Evolutionary conservation across 2,329 filamentous ascomycete species (phyloP), one percentile per base, ranked within the genome.

Genomic region (Hymenoscyphus salicellus): DNA sequence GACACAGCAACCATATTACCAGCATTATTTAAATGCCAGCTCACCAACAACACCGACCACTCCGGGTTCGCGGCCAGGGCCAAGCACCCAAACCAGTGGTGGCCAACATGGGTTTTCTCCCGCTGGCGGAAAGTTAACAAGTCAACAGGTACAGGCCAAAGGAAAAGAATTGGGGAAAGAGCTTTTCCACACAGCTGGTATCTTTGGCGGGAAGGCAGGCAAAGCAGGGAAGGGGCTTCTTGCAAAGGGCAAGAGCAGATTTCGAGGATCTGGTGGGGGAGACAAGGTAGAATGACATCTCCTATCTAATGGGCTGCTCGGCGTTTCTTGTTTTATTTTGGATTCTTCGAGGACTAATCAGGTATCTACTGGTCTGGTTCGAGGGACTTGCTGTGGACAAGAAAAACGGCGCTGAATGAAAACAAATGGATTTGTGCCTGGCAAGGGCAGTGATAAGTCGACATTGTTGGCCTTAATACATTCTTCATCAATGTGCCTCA

Each of bases 131-230:
- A 75, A 74, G 57, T 62, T 72, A n/a, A 72, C 70, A n/a, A 71
- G 67, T 28, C 68, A 75, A 71, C 66, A 79, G 78, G 66, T 78
- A 74, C 64, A 78, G 71, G 85, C 88, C 46, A 94, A 93, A 80
- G 89, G 93, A 76, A 97, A 97, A 79, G 93, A 96, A 72, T 81
- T 97, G 80, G 89, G 93, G 76, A 97, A 97, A 79, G 93, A 96
- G 72, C 80, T 97, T 32, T 83, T 97, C 75, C 91, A 95, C 69
- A 89, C 89, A 26, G 93, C 93, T 62, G 92, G 92, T 61, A 79
- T 86, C 20, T 80, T 89, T 65, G 85, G 88, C 66, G 87, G 87
- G 28, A 89, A 89, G 73, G 87, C 86, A 36, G 84, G 86, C 68
- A 93, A 92, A 75, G 92, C 92, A 65, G 93, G 93, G 58, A 97